Evolutionary conservation across 768 basidiomycete species (phyloP).

Genomic region (Trametes elegans): DNA sequence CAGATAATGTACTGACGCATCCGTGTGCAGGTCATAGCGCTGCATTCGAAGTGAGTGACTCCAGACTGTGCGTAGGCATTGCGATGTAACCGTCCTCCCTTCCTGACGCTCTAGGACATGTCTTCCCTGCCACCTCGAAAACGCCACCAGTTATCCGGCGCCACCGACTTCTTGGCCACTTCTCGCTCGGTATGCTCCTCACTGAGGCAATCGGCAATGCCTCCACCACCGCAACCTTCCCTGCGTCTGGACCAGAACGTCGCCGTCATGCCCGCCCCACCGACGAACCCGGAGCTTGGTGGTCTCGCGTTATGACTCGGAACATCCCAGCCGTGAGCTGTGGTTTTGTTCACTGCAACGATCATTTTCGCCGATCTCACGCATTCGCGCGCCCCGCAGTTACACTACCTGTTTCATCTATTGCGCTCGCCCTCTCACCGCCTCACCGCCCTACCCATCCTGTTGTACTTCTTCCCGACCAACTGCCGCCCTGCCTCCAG

Average conservation of each 20-base stretch:
- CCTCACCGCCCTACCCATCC: background rate
- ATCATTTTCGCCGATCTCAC: slow-evolving; percentile 4
- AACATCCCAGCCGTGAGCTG: background rate
- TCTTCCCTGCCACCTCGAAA: slow-evolving; percentile 26
- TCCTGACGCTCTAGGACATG: slow-evolving; percentile 24
- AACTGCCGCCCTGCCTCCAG: background rate
- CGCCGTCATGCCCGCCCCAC: slow-evolving; percentile 13
- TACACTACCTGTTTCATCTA: slow-evolving; percentile 16
- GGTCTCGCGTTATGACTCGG: slow-evolving; percentile 17
- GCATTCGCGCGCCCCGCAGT: background rate
- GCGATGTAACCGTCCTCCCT: slow-evolving; percentile 4
- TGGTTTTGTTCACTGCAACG: background rate
- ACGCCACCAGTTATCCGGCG: slow-evolving; percentile 26
- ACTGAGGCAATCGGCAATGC: slow-evolving; percentile 19
- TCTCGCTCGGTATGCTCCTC: slow-evolving; percentile 22
- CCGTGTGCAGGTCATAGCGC: slow-evolving; percentile 17
- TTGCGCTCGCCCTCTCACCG: slow-evolving; percentile 1
- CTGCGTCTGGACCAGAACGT: slow-evolving; percentile 15
- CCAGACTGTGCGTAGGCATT: slow-evolving; percentile 17
- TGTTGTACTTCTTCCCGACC: background rate
- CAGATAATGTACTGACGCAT: no score
- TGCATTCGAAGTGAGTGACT: slow-evolving; percentile 26
- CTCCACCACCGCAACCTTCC: slow-evolving; percentile 7
- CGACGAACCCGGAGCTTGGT: slow-evolving; percentile 15
- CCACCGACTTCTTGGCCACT: slow-evolving; percentile 19